Evolutionary conservation across 2,329 filamentous ascomycete species (phyloP).

Genomic region (Pseudonectria buxi): DNA sequence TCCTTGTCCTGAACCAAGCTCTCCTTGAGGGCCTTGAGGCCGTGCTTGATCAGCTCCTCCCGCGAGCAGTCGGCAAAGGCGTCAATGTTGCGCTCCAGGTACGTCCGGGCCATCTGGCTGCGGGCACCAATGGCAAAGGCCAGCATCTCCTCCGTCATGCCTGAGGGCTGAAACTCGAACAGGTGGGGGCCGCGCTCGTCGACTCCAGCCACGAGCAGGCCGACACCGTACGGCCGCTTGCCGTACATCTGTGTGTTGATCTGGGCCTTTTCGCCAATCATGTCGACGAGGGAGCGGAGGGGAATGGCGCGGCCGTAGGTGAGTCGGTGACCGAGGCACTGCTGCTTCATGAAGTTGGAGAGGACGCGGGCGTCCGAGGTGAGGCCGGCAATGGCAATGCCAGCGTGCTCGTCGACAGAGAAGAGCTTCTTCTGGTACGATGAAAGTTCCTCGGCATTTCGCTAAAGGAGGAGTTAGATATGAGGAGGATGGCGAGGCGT

Average conservation of each 20-base stretch:
- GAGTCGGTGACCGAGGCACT: conserved; percentile 90
- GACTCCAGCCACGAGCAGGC: conserved; percentile 84
- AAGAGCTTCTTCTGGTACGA: conserved; percentile 99
- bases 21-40: conserved; percentile 86
- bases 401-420: conserved; percentile 89
- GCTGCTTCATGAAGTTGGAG: conserved; percentile 99
- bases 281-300: conserved; percentile 77
- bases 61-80: conserved; percentile 67
- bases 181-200: conserved; percentile 92
- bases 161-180: conserved; percentile 95
- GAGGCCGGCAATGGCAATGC: conserved; percentile 91
- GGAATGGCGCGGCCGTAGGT: conserved; percentile 94
- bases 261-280: conserved; percentile 95
- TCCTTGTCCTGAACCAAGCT: conserved; percentile 95
- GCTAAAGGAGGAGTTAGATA: conserved; percentile 43
- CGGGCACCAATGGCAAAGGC: conserved; percentile 94
- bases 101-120: conserved; percentile 96
- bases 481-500: conserved; percentile 4
- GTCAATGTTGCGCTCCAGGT: conserved; percentile 87
- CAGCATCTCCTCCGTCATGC: conserved; percentile 94
- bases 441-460: conserved; percentile 97
- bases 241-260: conserved; percentile 97
- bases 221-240: conserved; percentile 92
- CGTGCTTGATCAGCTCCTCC: conserved; percentile 87
- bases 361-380: conserved; percentile 97